These are phyloP conservation scores for Tuber brumale DNA, from an alignment of 495 filamentous ascomycete species.

Conservation along the genomic window DNA sequence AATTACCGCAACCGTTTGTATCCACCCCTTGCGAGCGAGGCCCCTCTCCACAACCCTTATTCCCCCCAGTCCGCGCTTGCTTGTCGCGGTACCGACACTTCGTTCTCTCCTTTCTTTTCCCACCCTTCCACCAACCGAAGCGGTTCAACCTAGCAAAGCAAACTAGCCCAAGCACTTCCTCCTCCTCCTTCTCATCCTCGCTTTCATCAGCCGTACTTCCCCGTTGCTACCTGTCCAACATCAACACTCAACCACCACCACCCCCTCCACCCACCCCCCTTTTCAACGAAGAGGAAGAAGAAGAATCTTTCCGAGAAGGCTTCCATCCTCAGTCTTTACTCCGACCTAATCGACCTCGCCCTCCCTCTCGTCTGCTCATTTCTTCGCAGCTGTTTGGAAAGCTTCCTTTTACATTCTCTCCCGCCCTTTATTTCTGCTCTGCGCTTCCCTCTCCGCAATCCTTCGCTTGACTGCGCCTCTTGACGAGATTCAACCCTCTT, in stretches of 20 bases:
- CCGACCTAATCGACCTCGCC: conserved; percentile 33
- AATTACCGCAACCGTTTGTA: conserved; percentile 26
- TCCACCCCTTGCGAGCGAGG: conserved; percentile 20
- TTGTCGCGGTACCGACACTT: conserved; percentile 30
- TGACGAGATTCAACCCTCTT: conserved; percentile 54
- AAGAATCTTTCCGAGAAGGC: conserved; percentile 37
- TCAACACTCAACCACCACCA: conserved; percentile 22
- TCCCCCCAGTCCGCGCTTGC: conserved; percentile 19
- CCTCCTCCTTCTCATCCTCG: neutral
- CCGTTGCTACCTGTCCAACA: conserved; percentile 16
- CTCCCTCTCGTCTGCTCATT: conserved; percentile 14
- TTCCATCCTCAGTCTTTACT: conserved; percentile 39
- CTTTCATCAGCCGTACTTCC: conserved; percentile 8
- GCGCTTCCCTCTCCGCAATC: conserved; percentile 51
- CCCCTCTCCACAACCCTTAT: conserved; percentile 34
- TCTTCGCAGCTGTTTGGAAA: conserved; percentile 14
- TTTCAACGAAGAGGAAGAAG: conserved; percentile 32
- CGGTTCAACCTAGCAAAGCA: conserved; percentile 8
- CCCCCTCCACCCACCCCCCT: conserved; percentile 19
- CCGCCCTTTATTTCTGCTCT: conserved; percentile 47
- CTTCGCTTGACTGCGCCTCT: conserved; percentile 47
- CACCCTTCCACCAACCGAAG: conserved; percentile 15
- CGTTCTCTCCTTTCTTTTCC: conserved; percentile 33
- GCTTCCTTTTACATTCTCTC: conserved; percentile 15
- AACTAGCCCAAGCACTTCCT: conserved; percentile 17